Percentiles rank a stretch among this genome's conserved stretches.
Evolutionary conservation across 2,329 filamentous ascomycete genomes (phyloP).

Genomic region (Ophiostoma sp.): DNA sequence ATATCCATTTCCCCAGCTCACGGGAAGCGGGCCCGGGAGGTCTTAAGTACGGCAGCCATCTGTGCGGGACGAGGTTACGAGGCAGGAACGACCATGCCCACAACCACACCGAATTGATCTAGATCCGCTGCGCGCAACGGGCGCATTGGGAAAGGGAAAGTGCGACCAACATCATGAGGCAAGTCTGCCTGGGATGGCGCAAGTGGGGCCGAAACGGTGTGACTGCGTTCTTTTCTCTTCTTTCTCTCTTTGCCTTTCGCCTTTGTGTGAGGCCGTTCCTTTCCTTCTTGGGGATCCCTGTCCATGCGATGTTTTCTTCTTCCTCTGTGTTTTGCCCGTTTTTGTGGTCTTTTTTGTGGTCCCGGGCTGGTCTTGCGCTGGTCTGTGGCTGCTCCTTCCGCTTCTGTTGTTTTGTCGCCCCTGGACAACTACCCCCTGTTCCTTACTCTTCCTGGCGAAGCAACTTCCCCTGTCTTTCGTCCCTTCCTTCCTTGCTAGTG

Average conservation of each 20-base stretch:
- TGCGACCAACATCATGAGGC: not conserved
- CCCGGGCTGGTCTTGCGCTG: not conserved
- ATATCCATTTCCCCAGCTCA: conserved; percentile 12
- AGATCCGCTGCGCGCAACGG: not conserved
- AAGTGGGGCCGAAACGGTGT: conserved; percentile 3
- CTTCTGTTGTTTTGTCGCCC: not conserved
- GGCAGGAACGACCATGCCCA: not conserved
- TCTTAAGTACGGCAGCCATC: conserved; percentile 6
- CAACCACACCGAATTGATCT: not conserved
- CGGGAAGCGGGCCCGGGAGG: not conserved
- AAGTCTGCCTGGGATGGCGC: conserved; percentile 8
- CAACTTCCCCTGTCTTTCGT: not conserved
- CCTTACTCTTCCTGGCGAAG: not conserved
- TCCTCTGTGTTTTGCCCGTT: not conserved
- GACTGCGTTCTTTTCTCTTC: not conserved
- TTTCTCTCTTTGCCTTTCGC: not conserved
- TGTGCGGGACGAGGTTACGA: conserved; percentile 2
- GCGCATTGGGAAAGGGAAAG: not conserved
- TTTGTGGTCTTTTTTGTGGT: not conserved
- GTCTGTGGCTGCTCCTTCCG: conserved; percentile 1
- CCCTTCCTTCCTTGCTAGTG: not conserved
- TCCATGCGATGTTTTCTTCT: conserved; percentile 5
- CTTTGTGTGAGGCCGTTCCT: not conserved
- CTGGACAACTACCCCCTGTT: not conserved
- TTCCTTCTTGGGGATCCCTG: not conserved